phyloP scores from a whole-genome alignment of 495 filamentous ascomycete species.

The Xylaria sp. region DNA sequence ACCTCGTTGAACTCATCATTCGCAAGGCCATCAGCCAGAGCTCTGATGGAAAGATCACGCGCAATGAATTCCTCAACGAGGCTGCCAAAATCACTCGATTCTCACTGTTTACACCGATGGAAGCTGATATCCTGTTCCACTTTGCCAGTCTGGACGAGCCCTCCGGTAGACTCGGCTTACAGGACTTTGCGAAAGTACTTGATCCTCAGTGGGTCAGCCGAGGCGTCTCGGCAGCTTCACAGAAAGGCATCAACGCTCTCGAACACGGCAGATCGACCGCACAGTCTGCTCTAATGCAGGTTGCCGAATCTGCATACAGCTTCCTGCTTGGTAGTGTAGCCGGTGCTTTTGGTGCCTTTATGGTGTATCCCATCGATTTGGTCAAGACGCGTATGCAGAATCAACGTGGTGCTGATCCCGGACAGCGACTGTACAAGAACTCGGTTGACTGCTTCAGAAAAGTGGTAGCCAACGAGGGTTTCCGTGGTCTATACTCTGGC shows the following conservation, averaged over 20 bases:
- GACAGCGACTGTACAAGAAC: constrained; percentile 93
- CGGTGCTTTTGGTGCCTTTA: constrained; percentile 96
- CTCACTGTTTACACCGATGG: constrained; percentile 96
- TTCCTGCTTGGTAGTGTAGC: constrained; percentile 88
- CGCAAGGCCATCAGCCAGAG: constrained; percentile 85
- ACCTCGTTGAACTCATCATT: constrained; percentile 91
- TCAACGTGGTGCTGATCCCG: constrained; percentile 80
- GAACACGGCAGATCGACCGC: constrained; percentile 51
- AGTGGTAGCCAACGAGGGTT: constrained; percentile 90
- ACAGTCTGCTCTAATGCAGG: constrained; percentile 60
- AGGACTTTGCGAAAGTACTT: constrained; percentile 92
- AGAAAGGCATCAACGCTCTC: constrained; percentile 44
- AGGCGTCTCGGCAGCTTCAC: constrained; percentile 47
- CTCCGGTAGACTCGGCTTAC: constrained; percentile 79
- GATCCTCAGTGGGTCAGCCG: constrained; percentile 86
- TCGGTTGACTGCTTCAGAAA: constrained; percentile 91
- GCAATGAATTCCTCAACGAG: constrained; percentile 93
- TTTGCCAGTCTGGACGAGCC: constrained; percentile 93
- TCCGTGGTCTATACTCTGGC: constrained; percentile 89
- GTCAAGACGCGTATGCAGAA: constrained; percentile 99
- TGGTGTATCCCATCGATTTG: constrained; percentile 98
- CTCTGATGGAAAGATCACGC: constrained; percentile 88
- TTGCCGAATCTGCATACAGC: constrained; percentile 83
- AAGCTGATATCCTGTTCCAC: constrained; percentile 98
- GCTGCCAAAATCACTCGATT: constrained; percentile 89